These are phyloP conservation scores for Cladophialophora yegresii DNA, from an alignment of 2,329 filamentous ascomycete genomes.

Conservation along the genomic window DNA sequence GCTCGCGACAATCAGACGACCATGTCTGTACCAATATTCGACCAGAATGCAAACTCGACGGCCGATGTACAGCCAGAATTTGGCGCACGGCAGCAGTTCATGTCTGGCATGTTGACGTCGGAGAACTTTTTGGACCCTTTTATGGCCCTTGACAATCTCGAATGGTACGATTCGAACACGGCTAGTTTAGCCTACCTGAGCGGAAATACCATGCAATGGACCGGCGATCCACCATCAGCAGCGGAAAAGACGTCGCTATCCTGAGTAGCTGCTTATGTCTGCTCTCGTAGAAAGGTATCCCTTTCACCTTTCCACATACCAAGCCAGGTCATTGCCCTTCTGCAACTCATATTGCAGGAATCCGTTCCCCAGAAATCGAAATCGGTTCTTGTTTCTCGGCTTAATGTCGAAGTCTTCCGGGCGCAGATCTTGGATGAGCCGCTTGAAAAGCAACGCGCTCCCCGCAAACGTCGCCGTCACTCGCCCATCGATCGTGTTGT, in stretches of 20 bases:
- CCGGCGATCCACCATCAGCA: not conserved
- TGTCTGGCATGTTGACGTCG: conserved; percentile 21
- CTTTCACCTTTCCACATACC: conserved; percentile 32
- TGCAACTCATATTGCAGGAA: conserved; percentile 48
- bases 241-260: conserved; percentile 7
- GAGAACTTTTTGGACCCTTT: conserved; percentile 25
- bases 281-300: too few relatives aligned
- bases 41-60: conserved; percentile 19
- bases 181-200: conserved; percentile 14
- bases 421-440: conserved; percentile 43
- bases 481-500: conserved; percentile 22
- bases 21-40: conserved; percentile 17
- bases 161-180: conserved; percentile 18
- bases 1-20: conserved; percentile 11
- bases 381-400: conserved; percentile 34
- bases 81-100: conserved; percentile 20
- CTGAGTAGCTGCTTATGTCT: not conserved
- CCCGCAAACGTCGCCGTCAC: conserved; percentile 31
- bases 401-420: conserved; percentile 28
- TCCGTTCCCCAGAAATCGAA: conserved; percentile 43
- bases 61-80: conserved; percentile 15
- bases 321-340: conserved; percentile 39
- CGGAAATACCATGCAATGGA: conserved; percentile 20
- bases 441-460: conserved; percentile 39
- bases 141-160: conserved; percentile 22